These are phyloP conservation scores for Aeschynomene evenia DNA, from an alignment of 306 rosid genomes.

Conservation along the genomic window DNA sequence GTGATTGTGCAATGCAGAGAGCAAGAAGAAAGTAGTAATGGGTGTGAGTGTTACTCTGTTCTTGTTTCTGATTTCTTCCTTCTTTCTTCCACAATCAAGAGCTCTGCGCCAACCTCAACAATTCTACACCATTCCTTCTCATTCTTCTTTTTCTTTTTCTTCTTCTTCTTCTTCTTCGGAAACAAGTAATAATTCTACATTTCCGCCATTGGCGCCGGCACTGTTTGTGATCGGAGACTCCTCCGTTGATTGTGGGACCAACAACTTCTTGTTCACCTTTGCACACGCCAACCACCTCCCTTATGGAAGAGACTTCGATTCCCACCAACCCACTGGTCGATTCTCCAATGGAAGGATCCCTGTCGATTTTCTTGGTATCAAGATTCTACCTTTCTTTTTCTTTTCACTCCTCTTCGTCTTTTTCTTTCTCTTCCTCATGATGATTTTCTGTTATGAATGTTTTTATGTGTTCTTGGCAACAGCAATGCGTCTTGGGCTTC, in stretches of 20 bases:
- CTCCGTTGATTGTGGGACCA: conserved; percentile 81
- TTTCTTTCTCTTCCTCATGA: not conserved
- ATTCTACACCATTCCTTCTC: not conserved
- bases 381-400: not conserved
- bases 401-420: no score
- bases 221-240: conserved; percentile 87
- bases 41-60: conserved; percentile 2
- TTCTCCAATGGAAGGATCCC: conserved; percentile 86
- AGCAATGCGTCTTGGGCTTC: conserved; percentile 83
- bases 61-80: conserved; percentile 21
- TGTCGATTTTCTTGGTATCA: conserved; percentile 78
- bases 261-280: conserved; percentile 71
- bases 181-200: no score
- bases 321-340: conserved; percentile 76
- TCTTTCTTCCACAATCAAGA: conserved; percentile 19
- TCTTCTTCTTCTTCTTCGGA: not conserved
- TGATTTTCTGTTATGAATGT: not conserved
- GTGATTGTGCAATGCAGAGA: not conserved
- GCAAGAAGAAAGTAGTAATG: conserved; percentile 30
- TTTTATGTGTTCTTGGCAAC: no score
- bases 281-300: conserved; percentile 84
- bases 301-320: conserved; percentile 81
- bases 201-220: conserved; percentile 55
- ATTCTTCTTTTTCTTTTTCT: conserved; percentile 16
- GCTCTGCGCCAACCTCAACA: conserved; percentile 3